phyloP scores from a whole-genome alignment of 2,329 filamentous ascomycete species.

The Mollisiaceae sp. region DNA sequence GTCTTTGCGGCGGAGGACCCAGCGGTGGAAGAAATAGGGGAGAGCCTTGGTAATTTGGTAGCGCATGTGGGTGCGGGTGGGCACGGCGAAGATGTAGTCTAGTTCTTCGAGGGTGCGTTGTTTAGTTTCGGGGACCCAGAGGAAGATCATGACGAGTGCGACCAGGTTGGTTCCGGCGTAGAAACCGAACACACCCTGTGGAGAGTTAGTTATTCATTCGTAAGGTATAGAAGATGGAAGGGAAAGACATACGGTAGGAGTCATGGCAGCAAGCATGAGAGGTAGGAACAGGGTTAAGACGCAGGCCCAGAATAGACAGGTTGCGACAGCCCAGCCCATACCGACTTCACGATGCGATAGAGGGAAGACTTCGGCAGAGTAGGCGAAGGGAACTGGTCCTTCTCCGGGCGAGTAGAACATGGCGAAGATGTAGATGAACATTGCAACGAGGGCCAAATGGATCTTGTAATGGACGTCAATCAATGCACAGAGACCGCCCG shows the following conservation, averaged over 20 bases:
- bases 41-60: slow-evolving; percentile 40
- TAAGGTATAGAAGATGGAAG: background rate
- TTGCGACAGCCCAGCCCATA: slow-evolving; percentile 67
- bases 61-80: slow-evolving; percentile 38
- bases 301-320: slow-evolving; percentile 63
- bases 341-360: slow-evolving; percentile 67
- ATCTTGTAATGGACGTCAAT: slow-evolving; percentile 43
- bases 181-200: slow-evolving; percentile 54
- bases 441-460: slow-evolving; percentile 58
- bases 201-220: slow-evolving; percentile 8
- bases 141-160: slow-evolving; percentile 60
- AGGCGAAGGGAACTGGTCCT: slow-evolving; percentile 61
- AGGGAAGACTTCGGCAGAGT: slow-evolving; percentile 68
- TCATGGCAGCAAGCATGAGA: slow-evolving; percentile 36
- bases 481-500: slow-evolving; percentile 64
- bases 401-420: slow-evolving; percentile 61
- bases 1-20: slow-evolving; percentile 42
- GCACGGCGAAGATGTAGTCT: slow-evolving; percentile 53
- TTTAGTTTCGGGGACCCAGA: slow-evolving; percentile 65
- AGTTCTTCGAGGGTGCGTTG: slow-evolving; percentile 45
- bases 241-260: slow-evolving; percentile 34
- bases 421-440: slow-evolving; percentile 69
- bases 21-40: slow-evolving; percentile 31
- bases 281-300: slow-evolving; percentile 63
- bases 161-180: slow-evolving; percentile 62